Conservation (phyloP, 257 asterid genomes). For the Jacaranda mimosifolia region DNA sequence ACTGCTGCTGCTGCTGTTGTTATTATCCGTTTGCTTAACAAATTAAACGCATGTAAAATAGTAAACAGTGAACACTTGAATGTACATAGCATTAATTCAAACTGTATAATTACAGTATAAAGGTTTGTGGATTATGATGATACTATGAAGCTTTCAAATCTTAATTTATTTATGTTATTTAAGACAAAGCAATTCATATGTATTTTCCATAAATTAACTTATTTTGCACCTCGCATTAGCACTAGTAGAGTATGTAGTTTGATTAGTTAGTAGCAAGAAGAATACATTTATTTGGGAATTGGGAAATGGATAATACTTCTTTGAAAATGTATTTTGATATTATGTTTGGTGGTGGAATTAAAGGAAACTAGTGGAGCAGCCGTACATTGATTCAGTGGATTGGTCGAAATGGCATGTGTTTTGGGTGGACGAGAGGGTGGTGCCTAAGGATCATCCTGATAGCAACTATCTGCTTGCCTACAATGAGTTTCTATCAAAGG, state of each 20-base stretch:
- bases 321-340: slow-evolving; percentile 1
- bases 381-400: slow-evolving; percentile 74
- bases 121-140: neutral
- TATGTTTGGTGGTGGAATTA: slow-evolving; percentile 40
- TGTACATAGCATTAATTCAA: neutral
- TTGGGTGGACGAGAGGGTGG: slow-evolving; percentile 97
- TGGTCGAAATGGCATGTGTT: slow-evolving; percentile 93
- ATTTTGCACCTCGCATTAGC: neutral
- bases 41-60: neutral
- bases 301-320: neutral
- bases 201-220: slow-evolving; percentile 4
- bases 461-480: slow-evolving; percentile 90
- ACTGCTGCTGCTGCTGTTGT: neutral
- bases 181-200: neutral
- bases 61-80: neutral
- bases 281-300: neutral
- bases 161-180: neutral
- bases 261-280: neutral
- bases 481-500: slow-evolving; percentile 82
- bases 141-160: neutral
- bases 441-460: slow-evolving; percentile 89
- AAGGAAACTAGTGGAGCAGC: slow-evolving; percentile 85
- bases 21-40: neutral
- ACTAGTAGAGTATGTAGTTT: slow-evolving; percentile 2
- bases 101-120: neutral